Percentiles rank a stretch among this genome's conserved stretches.
Conservation (phyloP, 495 filamentous ascomycete species). For the Podospora pseudocomata region DNA sequence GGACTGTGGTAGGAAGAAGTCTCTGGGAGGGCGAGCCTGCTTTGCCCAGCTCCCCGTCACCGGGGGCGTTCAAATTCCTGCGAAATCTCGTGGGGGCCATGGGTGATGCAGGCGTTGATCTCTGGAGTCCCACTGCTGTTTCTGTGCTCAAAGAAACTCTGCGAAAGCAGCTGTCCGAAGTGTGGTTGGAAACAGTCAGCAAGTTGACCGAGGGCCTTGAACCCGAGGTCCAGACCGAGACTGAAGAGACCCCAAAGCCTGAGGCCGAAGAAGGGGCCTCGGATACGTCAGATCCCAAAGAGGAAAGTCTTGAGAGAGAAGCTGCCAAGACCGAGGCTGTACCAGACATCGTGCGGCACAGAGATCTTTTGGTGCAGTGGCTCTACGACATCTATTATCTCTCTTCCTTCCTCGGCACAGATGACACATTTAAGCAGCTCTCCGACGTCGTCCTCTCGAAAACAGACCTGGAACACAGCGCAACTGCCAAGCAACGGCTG, state of each 20-base stretch:
- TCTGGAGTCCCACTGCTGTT: constrained; percentile 77
- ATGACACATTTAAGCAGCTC: constrained; percentile 44
- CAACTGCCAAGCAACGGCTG: constrained; percentile 46
- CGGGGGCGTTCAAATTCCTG: constrained; percentile 70
- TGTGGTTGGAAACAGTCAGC: constrained; percentile 39
- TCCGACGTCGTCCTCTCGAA: constrained; percentile 45
- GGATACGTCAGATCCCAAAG: constrained; percentile 4
- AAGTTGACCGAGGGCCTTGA: constrained; percentile 13
- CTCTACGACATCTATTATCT: constrained; percentile 77
- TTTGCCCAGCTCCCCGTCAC: constrained; percentile 78
- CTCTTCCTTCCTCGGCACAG: constrained; percentile 36
- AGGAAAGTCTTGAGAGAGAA: constrained; percentile 9
- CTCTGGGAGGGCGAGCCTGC: constrained; percentile 77
- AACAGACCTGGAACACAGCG: constrained; percentile 41
- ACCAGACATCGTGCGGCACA: constrained; percentile 26
- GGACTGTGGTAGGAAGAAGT: constrained; percentile 46
- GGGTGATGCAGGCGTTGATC: constrained; percentile 65
- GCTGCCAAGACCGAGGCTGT: constrained; percentile 17
- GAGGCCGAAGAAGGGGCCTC: constrained; percentile 20
- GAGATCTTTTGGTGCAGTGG: constrained; percentile 64
- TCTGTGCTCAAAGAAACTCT: constrained; percentile 56
- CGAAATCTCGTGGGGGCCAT: constrained; percentile 62
- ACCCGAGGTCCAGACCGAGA: constrained; percentile 14
- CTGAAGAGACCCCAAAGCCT: constrained; percentile 31
- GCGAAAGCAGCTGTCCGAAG: constrained; percentile 40